Percentiles rank a stretch among this genome's conserved stretches.
Conservation (phyloP, 139 green algal species). For the Picochlorum sp. region DNA sequence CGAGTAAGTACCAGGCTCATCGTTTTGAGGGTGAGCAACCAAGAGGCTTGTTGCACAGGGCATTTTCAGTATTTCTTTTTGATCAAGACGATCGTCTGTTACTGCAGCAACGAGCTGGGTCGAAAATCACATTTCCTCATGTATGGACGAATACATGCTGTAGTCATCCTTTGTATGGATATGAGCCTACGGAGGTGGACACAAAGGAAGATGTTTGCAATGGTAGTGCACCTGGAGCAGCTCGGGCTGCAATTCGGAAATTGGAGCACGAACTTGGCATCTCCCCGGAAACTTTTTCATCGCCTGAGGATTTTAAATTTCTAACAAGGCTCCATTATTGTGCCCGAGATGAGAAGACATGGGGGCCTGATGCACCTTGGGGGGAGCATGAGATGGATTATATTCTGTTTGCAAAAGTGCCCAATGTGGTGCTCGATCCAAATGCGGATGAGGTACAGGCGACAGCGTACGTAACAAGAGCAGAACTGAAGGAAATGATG, state of each 20-base stretch:
- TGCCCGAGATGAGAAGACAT: constrained; percentile 53
- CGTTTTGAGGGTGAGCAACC: constrained; percentile 39
- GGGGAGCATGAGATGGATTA: constrained; percentile 97
- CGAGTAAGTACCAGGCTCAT: constrained; percentile 76
- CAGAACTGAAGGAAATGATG: constrained; percentile 72
- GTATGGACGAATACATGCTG: constrained; percentile 99
- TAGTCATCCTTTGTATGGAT: constrained; percentile 80
- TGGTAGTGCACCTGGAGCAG: constrained; percentile 44
- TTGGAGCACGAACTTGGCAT: constrained; percentile 90
- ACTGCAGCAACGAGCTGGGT: constrained; percentile 75
- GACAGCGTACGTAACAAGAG: constrained; percentile 47
- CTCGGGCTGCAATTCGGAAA: constrained; percentile 71
- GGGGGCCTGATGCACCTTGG: constrained; percentile 44
- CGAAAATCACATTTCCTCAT: constrained; percentile 93
- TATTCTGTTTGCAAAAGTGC: constrained; percentile 63
- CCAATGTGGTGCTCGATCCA: constrained; percentile 38
- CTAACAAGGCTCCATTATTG: constrained; percentile 93
- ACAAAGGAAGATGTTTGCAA: constrained; percentile 15
- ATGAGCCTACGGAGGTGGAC: constrained; percentile 64
- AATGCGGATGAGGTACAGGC: constrained; percentile 77
- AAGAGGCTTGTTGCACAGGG: constrained; percentile 73
- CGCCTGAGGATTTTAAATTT: constrained; percentile 59
- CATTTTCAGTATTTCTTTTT: constrained; percentile 97
- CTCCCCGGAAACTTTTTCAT: constrained; percentile 8
- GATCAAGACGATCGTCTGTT: constrained; percentile 71